Percentiles rank a stretch among this genome's conserved stretches.
These are phyloP conservation scores for Calonectria hawksworthii DNA, from an alignment of 2,329 filamentous ascomycete species.

Conservation along the genomic window DNA sequence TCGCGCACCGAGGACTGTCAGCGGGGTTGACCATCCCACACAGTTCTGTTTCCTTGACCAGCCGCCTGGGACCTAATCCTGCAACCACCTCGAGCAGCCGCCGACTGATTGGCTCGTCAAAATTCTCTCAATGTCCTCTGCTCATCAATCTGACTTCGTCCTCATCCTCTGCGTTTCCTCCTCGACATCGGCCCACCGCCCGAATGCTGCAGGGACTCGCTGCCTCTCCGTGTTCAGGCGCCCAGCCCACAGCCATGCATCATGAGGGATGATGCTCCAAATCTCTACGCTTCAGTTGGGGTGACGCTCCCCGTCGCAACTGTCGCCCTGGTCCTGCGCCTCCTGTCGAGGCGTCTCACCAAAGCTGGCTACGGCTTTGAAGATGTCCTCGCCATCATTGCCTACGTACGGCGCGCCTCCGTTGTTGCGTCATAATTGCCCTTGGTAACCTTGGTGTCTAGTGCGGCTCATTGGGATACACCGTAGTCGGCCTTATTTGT, in stretches of 20 bases:
- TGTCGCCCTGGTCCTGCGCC: slow-evolving; percentile 33
- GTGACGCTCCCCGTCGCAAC: slow-evolving; percentile 41
- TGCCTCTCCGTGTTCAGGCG: not conserved
- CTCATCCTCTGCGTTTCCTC: not conserved
- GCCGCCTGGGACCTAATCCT: not conserved
- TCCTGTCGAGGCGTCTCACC: slow-evolving; percentile 38
- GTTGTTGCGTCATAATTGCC: slow-evolving; percentile 7
- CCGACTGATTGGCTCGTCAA: not conserved
- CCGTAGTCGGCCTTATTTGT: slow-evolving; percentile 36
- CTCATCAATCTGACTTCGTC: not conserved
- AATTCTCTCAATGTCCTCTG: not conserved
- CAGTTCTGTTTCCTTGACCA: not conserved
- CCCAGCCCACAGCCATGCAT: not conserved
- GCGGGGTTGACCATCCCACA: too few relatives aligned
- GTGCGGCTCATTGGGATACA: slow-evolving; percentile 36
- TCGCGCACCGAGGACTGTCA: not conserved
- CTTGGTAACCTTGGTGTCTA: slow-evolving; percentile 10
- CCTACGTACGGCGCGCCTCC: slow-evolving; percentile 34
- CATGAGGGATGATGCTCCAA: slow-evolving; percentile 1
- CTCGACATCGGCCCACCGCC: not conserved
- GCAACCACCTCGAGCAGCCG: not conserved
- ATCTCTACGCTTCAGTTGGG: slow-evolving; percentile 35
- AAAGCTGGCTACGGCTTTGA: slow-evolving; percentile 42
- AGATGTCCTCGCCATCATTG: slow-evolving; percentile 37
- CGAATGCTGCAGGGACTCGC: not conserved